Conservation (phyloP, 352 stramenopile species). For the Globisporangium carolinianum region DNA sequence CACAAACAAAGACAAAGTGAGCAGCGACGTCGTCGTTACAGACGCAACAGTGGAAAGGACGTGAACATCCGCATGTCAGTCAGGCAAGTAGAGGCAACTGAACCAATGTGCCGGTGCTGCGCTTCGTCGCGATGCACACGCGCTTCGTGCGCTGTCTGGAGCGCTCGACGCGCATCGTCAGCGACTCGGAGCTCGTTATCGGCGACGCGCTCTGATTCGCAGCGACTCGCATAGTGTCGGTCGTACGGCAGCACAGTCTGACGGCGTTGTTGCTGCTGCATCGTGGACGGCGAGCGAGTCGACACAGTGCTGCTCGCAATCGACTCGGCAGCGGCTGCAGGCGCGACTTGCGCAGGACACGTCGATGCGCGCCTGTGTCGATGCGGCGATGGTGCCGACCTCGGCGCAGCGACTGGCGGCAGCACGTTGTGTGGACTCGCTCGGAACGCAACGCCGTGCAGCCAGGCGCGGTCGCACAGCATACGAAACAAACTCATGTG, state of each 20-base stretch:
- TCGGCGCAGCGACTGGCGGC: not conserved
- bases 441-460: constrained; percentile 13
- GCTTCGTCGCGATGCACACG: not conserved
- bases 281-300: not conserved
- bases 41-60: no score
- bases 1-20: not conserved
- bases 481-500: no score
- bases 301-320: no score
- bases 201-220: not conserved
- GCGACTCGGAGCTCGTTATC: not conserved
- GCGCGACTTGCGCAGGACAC: not conserved
- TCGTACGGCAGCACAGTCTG: constrained; percentile 9
- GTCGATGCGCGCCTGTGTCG: not conserved
- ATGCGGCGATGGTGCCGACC: not conserved
- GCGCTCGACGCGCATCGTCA: not conserved
- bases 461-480: constrained; percentile 20
- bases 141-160: not conserved
- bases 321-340: no score
- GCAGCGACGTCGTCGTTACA: not conserved
- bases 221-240: not conserved
- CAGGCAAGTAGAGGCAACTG: not conserved
- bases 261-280: not conserved
- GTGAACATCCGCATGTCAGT: no score
- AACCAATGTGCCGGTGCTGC: constrained; percentile 7
- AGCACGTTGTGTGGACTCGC: constrained; percentile 1